These are phyloP conservation scores for Boletales sp. DNA, from an alignment of 768 basidiomycete species.

Conservation along the genomic window DNA sequence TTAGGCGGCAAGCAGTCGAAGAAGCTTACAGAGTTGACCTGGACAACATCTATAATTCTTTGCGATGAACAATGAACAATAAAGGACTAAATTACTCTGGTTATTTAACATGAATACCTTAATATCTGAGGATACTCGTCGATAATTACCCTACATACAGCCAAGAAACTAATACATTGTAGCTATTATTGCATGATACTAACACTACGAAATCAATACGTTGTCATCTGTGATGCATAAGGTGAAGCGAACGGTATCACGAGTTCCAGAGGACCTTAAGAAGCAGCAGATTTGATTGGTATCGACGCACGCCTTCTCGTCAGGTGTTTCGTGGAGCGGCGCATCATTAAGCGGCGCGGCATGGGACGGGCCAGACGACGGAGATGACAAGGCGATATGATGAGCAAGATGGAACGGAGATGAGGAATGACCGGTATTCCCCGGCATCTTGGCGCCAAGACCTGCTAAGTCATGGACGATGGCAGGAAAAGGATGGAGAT, in stretches of 20 bases:
- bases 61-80: constrained; percentile 10
- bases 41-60: constrained; percentile 50
- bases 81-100: constrained; percentile 18
- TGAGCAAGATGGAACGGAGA: constrained; percentile 33
- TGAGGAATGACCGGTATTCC: constrained; percentile 11
- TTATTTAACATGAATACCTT: constrained; percentile 3
- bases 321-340: constrained; percentile 13
- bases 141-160: constrained; percentile 19
- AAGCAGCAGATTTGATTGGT: constrained; percentile 25
- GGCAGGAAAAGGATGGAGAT: constrained; percentile 45
- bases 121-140: constrained; percentile 6
- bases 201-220: constrained; percentile 4
- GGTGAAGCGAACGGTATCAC: constrained; percentile 16
- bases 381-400: constrained; percentile 37
- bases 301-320: constrained; percentile 16
- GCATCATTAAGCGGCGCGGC: constrained; percentile 15
- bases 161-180: constrained; percentile 6
- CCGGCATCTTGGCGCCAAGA: constrained; percentile 12
- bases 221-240: constrained; percentile 23
- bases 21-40: constrained; percentile 55
- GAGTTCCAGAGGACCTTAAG: constrained; percentile 25
- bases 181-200: background rate
- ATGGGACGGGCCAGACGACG: constrained; percentile 11
- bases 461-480: constrained; percentile 10
- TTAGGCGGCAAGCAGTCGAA: constrained; percentile 74